phyloP scores from a whole-genome alignment of 1,284 basidiomycete species.

The Ustilago loliicola region DNA sequence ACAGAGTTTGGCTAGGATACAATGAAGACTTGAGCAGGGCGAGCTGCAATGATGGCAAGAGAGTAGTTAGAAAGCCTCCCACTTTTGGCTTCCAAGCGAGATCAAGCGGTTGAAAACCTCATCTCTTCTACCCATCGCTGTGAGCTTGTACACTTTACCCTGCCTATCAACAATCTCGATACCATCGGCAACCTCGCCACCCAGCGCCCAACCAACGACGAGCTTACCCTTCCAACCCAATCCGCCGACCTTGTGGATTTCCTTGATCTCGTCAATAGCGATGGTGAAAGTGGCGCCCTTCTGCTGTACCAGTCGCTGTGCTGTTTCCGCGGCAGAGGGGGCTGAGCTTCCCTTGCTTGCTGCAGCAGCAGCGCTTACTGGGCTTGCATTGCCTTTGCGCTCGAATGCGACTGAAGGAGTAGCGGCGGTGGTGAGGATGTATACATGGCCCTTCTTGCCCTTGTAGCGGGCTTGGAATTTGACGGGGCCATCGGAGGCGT shows the following conservation, averaged over 20 bases:
- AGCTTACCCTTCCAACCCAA: constrained; percentile 70
- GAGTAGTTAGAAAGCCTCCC: constrained; percentile 46
- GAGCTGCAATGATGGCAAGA: not conserved
- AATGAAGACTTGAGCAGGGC: not conserved
- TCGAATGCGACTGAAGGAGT: constrained; percentile 67
- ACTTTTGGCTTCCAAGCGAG: constrained; percentile 52
- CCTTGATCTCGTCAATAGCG: constrained; percentile 66
- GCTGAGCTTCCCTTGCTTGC: constrained; percentile 24
- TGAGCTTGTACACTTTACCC: constrained; percentile 61
- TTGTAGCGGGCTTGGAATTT: constrained; percentile 61
- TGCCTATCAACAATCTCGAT: constrained; percentile 58
- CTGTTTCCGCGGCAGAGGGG: constrained; percentile 34
- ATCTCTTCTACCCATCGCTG: constrained; percentile 68
- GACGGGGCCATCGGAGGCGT: constrained; percentile 40
- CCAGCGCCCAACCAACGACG: constrained; percentile 61
- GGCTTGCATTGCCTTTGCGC: constrained; percentile 27
- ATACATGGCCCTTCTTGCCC: constrained; percentile 64
- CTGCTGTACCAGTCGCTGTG: constrained; percentile 34
- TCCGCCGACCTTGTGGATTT: constrained; percentile 68
- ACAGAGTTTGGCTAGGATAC: not conserved
- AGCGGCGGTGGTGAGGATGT: constrained; percentile 68
- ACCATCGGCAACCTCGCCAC: constrained; percentile 57
- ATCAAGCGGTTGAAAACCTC: constrained; percentile 70
- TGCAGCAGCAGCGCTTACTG: constrained; percentile 29
- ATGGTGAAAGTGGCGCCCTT: constrained; percentile 54